Conservation (phyloP, 2,329 filamentous ascomycete genomes). For the Fusarium sp. region DNA sequence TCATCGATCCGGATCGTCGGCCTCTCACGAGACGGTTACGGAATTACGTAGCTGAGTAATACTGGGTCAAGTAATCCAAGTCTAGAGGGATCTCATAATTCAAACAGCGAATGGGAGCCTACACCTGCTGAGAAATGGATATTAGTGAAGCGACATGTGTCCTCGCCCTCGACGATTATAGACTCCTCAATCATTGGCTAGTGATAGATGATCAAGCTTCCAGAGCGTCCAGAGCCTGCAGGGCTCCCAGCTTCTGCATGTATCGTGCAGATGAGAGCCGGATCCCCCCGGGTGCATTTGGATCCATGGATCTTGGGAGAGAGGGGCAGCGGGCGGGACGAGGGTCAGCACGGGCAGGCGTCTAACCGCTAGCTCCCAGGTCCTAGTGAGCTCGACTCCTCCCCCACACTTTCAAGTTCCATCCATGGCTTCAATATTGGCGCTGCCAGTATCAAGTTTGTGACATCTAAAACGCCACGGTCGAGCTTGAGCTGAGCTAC, state of each 20-base stretch:
- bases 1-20: not conserved
- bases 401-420: constrained; percentile 32
- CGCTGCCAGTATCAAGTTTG: not conserved
- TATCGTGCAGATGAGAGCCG: constrained; percentile 33
- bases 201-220: constrained; percentile 8
- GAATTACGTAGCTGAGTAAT: not conserved
- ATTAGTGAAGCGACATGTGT: constrained; percentile 36
- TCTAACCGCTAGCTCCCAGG: constrained; percentile 24
- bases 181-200: constrained; percentile 16
- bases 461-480: not conserved
- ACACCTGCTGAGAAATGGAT: constrained; percentile 35
- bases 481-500: constrained; percentile 1
- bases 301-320: constrained; percentile 8
- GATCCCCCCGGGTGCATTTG: constrained; percentile 27
- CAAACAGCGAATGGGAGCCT: not conserved
- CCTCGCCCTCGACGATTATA: constrained; percentile 6
- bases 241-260: constrained; percentile 29
- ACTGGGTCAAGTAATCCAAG: not conserved
- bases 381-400: constrained; percentile 2
- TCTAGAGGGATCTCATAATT: not conserved
- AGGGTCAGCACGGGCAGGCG: constrained; percentile 13
- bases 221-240: constrained; percentile 14
- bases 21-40: not conserved
- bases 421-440: not conserved
- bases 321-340: constrained; percentile 21